These are phyloP conservation scores for Corylus avellana DNA, from an alignment of 306 rosid species.

Conservation along the genomic window DNA sequence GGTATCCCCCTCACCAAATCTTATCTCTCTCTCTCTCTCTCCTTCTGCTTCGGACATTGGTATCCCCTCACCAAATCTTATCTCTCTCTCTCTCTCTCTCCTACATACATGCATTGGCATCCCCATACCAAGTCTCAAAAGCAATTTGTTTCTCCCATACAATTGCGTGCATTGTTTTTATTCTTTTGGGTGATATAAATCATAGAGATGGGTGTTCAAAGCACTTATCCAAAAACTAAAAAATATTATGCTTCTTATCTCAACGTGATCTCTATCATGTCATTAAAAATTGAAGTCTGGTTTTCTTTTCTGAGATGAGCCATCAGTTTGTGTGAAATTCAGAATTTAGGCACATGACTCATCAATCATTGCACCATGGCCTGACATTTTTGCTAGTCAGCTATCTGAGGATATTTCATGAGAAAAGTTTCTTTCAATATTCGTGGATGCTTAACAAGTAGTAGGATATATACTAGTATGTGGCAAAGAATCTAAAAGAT, in stretches of 20 bases:
- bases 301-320: too few relatives aligned
- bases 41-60: not conserved
- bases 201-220: conserved; percentile 30
- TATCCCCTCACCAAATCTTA: conserved; percentile 18
- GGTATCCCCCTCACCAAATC: conserved; percentile 21
- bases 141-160: conserved; percentile 39
- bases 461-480: too few relatives aligned
- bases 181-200: conserved; percentile 19
- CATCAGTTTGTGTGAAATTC: too few relatives aligned
- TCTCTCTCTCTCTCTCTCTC: conserved; percentile 3
- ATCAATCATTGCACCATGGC: not conserved
- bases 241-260: too few relatives aligned
- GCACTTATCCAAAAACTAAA: not conserved
- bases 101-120: conserved; percentile 1
- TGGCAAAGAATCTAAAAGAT: too few relatives aligned
- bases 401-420: too few relatives aligned
- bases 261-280: too few relatives aligned
- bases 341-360: too few relatives aligned
- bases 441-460: too few relatives aligned
- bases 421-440: not conserved
- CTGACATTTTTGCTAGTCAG: not conserved
- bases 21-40: not conserved
- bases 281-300: too few relatives aligned
- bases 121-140: conserved; percentile 8
- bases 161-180: conserved; percentile 35